These are phyloP conservation scores for Neurospora terricola DNA, from an alignment of 495 filamentous ascomycete genomes.

Conservation along the genomic window DNA sequence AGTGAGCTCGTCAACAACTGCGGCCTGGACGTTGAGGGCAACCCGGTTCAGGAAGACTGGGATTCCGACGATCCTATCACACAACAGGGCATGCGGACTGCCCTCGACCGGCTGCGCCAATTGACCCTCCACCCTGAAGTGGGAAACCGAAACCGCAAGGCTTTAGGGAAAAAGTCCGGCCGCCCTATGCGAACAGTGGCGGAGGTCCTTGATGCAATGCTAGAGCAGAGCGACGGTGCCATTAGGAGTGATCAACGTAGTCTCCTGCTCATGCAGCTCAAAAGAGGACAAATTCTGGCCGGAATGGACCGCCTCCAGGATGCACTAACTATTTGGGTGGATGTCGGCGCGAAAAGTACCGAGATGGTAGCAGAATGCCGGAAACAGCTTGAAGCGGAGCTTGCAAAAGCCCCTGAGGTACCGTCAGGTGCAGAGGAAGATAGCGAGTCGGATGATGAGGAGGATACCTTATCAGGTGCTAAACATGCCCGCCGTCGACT, in stretches of 20 bases:
- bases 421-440: slow-evolving; percentile 26
- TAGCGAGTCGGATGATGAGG: slow-evolving; percentile 26
- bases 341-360: slow-evolving; percentile 43
- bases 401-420: slow-evolving; percentile 30
- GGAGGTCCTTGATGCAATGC: slow-evolving; percentile 81
- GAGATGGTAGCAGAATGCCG: slow-evolving; percentile 55
- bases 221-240: slow-evolving; percentile 61
- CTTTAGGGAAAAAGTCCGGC: slow-evolving; percentile 52
- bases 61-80: slow-evolving; percentile 44
- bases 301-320: slow-evolving; percentile 42
- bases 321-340: slow-evolving; percentile 58
- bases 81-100: slow-evolving; percentile 53
- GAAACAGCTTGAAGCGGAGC: slow-evolving; percentile 45
- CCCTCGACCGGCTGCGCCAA: slow-evolving; percentile 54
- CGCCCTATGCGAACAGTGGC: slow-evolving; percentile 61
- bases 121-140: slow-evolving; percentile 80
- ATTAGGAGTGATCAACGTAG: slow-evolving; percentile 58
- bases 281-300: slow-evolving; percentile 65
- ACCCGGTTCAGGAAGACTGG: slow-evolving; percentile 50
- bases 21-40: slow-evolving; percentile 54
- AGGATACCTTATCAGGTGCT: slow-evolving; percentile 22
- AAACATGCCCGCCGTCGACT: slow-evolving; percentile 53
- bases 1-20: slow-evolving; percentile 60
- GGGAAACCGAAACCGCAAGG: slow-evolving; percentile 54
- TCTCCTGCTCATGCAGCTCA: slow-evolving; percentile 49